phyloP scores from a whole-genome alignment of 108 stramenopile genomes.

The Nannochloropsis salina region DNA sequence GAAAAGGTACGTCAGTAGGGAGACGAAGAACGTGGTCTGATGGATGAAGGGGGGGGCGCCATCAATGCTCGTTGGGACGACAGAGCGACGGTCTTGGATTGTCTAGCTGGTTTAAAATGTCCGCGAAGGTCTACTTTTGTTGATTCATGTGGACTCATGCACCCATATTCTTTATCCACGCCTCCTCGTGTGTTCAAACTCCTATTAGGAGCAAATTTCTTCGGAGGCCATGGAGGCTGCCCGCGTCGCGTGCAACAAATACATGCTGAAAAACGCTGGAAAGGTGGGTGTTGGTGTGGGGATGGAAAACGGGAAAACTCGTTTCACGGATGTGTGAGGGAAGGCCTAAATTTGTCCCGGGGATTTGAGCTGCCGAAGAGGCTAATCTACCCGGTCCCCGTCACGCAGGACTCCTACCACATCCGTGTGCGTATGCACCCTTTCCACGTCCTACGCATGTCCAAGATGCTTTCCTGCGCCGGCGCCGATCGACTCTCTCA shows the following conservation, averaged over 20 bases:
- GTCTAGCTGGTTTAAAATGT: not conserved
- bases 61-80: too few species aligned
- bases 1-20: not conserved
- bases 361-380: too few species aligned
- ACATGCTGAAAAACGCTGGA: slow-evolving; percentile 92
- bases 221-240: slow-evolving; percentile 99
- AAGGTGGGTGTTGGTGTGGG: slow-evolving; percentile 49
- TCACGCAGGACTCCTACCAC: slow-evolving; percentile 80
- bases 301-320: too few species aligned
- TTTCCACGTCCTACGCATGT: slow-evolving; percentile 98
- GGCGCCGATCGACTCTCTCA: slow-evolving; percentile 93
- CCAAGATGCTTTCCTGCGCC: slow-evolving; percentile 99
- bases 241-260: slow-evolving; percentile 99
- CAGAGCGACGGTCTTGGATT: too few species aligned
- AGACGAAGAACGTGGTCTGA: not conserved
- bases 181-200: not conserved
- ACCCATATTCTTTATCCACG: not conserved
- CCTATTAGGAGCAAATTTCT: slow-evolving; percentile 97
- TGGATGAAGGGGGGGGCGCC: too few species aligned
- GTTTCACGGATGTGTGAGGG: too few species aligned
- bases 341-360: too few species aligned
- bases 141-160: not conserved
- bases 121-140: not conserved
- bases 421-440: slow-evolving; percentile 98
- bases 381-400: too few species aligned